phyloP scores from a whole-genome alignment of 2,329 filamentous ascomycete species.

The Alternaria gansuensis region DNA sequence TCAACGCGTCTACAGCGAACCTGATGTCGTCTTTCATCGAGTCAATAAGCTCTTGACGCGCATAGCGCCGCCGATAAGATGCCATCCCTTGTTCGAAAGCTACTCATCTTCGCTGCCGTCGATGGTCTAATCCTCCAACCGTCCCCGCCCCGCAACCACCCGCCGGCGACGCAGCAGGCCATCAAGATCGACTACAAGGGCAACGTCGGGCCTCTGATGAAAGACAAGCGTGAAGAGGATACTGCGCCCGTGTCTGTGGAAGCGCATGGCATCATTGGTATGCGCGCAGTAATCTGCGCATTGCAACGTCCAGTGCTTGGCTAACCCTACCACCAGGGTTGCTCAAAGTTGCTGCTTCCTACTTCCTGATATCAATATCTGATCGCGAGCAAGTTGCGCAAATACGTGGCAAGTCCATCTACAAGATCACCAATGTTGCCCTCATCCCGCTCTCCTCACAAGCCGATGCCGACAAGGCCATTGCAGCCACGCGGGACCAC shows the following conservation, averaged over 20 bases:
- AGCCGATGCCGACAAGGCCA: conserved; percentile 75
- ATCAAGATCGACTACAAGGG: conserved; percentile 76
- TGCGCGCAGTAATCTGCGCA: conserved; percentile 3
- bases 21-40: conserved; percentile 6
- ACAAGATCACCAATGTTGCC: conserved; percentile 86
- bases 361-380: conserved; percentile 87
- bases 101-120: conserved; percentile 79
- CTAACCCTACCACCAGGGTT: conserved; percentile 68
- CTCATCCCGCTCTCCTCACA: conserved; percentile 87
- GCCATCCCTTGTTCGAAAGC: conserved; percentile 80
- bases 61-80: conserved; percentile 57
- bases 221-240: conserved; percentile 52
- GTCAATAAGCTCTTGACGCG: conserved; percentile 12
- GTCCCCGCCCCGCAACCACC: conserved; percentile 65
- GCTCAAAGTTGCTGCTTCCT: conserved; percentile 79
- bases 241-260: conserved; percentile 56
- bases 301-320: not conserved
- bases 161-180: conserved; percentile 62
- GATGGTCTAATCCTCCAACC: conserved; percentile 86
- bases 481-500: conserved; percentile 67
- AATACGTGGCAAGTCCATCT: conserved; percentile 81
- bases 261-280: conserved; percentile 66
- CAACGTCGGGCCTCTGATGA: conserved; percentile 60
- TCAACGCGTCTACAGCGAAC: conserved; percentile 6
- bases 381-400: conserved; percentile 88